Evolutionary conservation across 179 eudicot species (phyloP), one percentile per base, ranked within the genome.

Genomic region (Corrigiola litoralis): DNA sequence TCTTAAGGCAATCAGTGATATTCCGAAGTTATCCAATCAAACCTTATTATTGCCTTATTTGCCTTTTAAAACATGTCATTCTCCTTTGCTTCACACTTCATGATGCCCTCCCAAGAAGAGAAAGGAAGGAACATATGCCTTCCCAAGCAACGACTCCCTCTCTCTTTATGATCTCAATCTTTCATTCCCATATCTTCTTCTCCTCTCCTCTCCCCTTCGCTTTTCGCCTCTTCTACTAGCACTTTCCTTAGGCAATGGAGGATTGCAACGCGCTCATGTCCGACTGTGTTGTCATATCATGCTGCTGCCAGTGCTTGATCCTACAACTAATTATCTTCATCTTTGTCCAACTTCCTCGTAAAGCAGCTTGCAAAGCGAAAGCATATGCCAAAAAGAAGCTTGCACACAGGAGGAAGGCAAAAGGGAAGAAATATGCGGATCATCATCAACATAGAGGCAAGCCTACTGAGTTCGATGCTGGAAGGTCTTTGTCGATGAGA

Each of bases 251-350:
- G 36, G 9, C 32, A 14, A 46, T 81, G 92, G 96, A 85, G 73
- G 92, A 86, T 47, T 45, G 65, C 8, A 83, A 78, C 75, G 28
- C 75, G 49, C 68, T 83, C 8, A 76, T 81, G 3, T 81, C 88
- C 0, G 96, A 92, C 49, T 89, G 96, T 61, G 44, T 87, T 7
- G 89, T 89, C 53, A 65, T 92, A 48, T 80, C 84, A 0, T 92
- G 98, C 5, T 92, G 96, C 58, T 89, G 96, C 72, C 92, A 85
- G 32, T 87, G 95, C 81, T 61, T 92, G 82, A 49, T 87, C 53
- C 46, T 92, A 4, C 87, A 85, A 58, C 48, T 87, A 29, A 13
- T 77, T 9, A 66, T 83, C 40, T 79, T 87, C 66, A 8, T 89
- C 58, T 50, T 92, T 44, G 66, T 87, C 32, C 80, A 72, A 56